Base-by-base conservation (phyloP, 139 green algal genomes). In the Chlorella vulgaris region DNA sequence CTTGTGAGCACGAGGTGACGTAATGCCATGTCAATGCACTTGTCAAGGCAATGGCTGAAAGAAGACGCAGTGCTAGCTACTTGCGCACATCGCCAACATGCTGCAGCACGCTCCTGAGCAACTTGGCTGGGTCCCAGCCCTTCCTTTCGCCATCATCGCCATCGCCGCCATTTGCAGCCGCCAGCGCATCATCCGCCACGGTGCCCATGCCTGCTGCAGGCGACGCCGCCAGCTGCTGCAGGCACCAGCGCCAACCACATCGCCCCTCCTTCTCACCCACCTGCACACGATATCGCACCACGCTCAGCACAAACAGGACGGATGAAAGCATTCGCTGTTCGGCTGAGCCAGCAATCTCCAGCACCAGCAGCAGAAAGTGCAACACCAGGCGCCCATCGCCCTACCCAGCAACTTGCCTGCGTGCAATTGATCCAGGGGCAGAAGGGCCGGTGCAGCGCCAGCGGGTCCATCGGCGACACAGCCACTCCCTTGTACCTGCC, bases 361-460 rank as follows among this genome's bases (percentile, higher is more conserved):
- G n/a, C n/a, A n/a, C n/a, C n/a, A n/a, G n/a, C n/a, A n/a, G n/a
- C n/a, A n/a, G n/a, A n/a, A n/a, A n/a, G n/a, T n/a, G n/a, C n/a
- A n/a, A n/a, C n/a, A n/a, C n/a, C n/a, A n/a, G n/a, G n/a, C n/a
- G n/a, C 53, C 29, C 29, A 55, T 67, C n/a, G 18, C 22, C 18
- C n/a, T 31, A 18, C 69, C 43, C 47, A 15, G n/a, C n/a, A 19
- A 24, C 67, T 76, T 76, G 38, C 62, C 69, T 83, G 78, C 18
- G 21, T 53, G 68, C 61, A 29, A 55, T 78, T 84, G 51, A 89
- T 82, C 85, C 85, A 89, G 10, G 85, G 85, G 77, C 85, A 89
- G 67, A 83, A 88, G 35, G 65, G 33, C 26, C 85, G 76, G 69
- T 89, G 85, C 31, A 81, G 67, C 1, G 69, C 60, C 28, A 88